Base-by-base conservation (phyloP, 2,329 filamentous ascomycete species). In the Amphichorda felina region DNA sequence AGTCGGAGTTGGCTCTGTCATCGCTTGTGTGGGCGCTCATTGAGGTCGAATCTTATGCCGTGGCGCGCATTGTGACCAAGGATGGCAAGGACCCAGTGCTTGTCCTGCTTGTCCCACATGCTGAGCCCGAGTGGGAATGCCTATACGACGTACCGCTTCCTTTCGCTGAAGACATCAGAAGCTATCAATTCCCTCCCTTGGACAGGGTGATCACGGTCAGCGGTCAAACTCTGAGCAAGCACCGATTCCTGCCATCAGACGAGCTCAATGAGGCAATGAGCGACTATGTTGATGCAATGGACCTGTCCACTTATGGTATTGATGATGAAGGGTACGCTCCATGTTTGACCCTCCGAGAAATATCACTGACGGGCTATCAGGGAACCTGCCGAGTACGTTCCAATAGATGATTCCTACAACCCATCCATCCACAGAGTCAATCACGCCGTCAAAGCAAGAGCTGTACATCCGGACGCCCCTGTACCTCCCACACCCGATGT, bases 211-310 rank as follows among this genome's bases (percentile, higher is more conserved):
- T 94, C 40, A 95, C 88, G 0, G 71, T 93, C n/a, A 86, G 79
- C 9, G 89, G 89, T 1, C 82, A 84, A 43, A 70, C 73, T 8
- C 63, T 95, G 33, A 83, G 74, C 9, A 78, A 89, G 46, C 88
- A 98, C 44, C 80, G 85, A 25, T 79, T 93, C 40, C 65, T 98
- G 2, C 91, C 91, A 0, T 79, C 66, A 8, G 69, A 82, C 2
- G 75, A 83, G 22, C 67, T 98, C 17, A 70, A 75, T 36, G 63
- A 79, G 33, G 81, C 86, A 1, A 96, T 98, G 88, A 81, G 79
- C 53, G 76, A 85, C 43, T 96, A 89, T 46, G 86, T 98, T 7
- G 86, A 96, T 53, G 76, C 75, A 7, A 94, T 98, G 89, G 88
- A 95, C 48, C 63, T 98, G 2, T 81, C 80, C 1, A 67, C 56